phyloP scores from a whole-genome alignment of 306 rosid species.

The Mimosa bimucronata region DNA sequence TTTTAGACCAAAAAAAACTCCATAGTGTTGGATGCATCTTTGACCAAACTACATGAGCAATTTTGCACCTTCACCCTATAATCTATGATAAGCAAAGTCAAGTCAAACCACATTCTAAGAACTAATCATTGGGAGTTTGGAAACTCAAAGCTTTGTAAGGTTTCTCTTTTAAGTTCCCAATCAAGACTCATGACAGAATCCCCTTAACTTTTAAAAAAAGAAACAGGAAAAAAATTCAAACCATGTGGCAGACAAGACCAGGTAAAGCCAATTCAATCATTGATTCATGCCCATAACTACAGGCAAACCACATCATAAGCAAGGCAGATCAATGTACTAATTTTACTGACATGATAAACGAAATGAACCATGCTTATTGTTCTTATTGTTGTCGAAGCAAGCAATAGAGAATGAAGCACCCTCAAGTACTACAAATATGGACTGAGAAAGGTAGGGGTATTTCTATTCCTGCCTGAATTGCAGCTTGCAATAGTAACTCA shows the following conservation, averaged over 20 bases:
- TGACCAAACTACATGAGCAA: no score
- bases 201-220: not conserved
- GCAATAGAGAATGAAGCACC: not conserved
- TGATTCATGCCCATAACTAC: not conserved
- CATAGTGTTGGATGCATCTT: no score
- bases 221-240: not conserved
- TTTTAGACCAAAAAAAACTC: no score
- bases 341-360: not conserved
- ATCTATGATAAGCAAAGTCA: not conserved
- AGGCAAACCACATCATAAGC: not conserved
- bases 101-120: not conserved
- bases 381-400: conserved; percentile 5
- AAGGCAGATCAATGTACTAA: not conserved
- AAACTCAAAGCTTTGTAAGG: not conserved
- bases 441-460: not conserved
- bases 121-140: not conserved
- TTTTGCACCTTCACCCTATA: no score
- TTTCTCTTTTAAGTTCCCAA: not conserved
- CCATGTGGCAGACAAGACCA: not conserved
- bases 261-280: not conserved
- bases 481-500: not conserved
- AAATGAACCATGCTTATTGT: not conserved
- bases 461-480: not conserved
- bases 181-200: not conserved
- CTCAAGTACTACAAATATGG: not conserved